Evolutionary conservation across 768 basidiomycete species (phyloP).

Genomic region (Mrakia hoshinonis): DNA sequence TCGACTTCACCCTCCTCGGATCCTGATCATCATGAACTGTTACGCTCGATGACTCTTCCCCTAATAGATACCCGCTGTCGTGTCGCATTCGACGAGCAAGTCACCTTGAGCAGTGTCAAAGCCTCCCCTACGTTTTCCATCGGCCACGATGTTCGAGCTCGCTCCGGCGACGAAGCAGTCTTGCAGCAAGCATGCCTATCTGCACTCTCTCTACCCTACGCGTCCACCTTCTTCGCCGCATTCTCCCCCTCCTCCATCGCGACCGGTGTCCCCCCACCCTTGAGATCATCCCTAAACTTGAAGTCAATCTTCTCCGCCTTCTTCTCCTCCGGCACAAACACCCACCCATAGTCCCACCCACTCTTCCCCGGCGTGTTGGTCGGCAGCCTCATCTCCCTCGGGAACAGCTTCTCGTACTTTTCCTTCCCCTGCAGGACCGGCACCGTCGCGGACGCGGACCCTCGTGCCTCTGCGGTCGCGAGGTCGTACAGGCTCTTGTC

Average conservation of each 20-base stretch:
- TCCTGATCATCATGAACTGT: too few relatives aligned
- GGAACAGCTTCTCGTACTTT: slow-evolving; percentile 21
- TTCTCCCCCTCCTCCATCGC: not conserved
- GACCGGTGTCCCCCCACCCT: not conserved
- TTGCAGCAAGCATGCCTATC: too few relatives aligned
- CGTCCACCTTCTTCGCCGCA: not conserved
- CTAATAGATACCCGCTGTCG: too few relatives aligned
- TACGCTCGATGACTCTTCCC: too few relatives aligned
- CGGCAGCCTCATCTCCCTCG: slow-evolving; percentile 22
- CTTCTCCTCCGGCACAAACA: slow-evolving; percentile 16
- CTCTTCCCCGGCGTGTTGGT: slow-evolving; percentile 20
- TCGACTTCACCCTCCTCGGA: too few relatives aligned
- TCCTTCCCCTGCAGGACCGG: not conserved
- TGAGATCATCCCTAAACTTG: not conserved
- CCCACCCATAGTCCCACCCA: slow-evolving; percentile 28
- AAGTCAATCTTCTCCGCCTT: not conserved
- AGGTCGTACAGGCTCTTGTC: slow-evolving; percentile 18
- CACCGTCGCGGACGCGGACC: not conserved
- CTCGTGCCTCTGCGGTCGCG: not conserved
- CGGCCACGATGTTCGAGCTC: too few relatives aligned
- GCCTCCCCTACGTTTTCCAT: too few relatives aligned
- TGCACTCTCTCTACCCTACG: not conserved
- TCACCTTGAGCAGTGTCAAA: too few relatives aligned
- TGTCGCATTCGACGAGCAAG: too few relatives aligned
- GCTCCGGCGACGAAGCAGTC: too few relatives aligned